Percentiles rank a stretch among this genome's conserved stretches.
Evolutionary conservation across 768 basidiomycete species (phyloP).

Genomic region (Mrakia blollopis): DNA sequence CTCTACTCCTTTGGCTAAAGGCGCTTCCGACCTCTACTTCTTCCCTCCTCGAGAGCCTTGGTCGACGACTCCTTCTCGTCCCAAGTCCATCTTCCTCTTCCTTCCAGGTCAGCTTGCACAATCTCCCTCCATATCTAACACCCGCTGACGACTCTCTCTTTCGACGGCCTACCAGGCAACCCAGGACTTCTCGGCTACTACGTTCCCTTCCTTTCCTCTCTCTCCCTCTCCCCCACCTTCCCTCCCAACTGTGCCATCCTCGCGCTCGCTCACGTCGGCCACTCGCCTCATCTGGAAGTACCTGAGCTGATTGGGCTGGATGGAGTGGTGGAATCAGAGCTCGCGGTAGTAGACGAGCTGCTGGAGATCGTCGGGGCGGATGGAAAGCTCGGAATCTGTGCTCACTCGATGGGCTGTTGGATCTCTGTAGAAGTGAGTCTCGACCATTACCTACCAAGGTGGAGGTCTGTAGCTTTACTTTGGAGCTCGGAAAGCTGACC

Average conservation of each 20-base stretch:
- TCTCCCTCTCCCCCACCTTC: conserved; percentile 43
- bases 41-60: background rate
- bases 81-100: conserved; percentile 7
- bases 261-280: conserved; percentile 55
- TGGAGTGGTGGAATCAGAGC: conserved; percentile 17
- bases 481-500: too few species aligned
- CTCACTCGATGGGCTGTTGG: conserved; percentile 73
- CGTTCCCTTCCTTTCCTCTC: conserved; percentile 56
- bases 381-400: conserved; percentile 51
- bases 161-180: background rate
- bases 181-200: conserved; percentile 67
- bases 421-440: conserved; percentile 46
- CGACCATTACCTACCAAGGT: background rate
- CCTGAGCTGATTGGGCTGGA: conserved; percentile 53
- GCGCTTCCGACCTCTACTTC: conserved; percentile 1
- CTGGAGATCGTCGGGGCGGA: conserved; percentile 41
- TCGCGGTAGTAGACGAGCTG: conserved; percentile 44
- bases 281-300: conserved; percentile 47
- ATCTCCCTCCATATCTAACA: background rate
- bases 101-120: background rate
- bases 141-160: background rate
- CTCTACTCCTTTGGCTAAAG: background rate
- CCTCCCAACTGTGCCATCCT: conserved; percentile 56
- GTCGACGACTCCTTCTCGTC: background rate
- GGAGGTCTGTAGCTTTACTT: too few species aligned